phyloP scores from a whole-genome alignment of 163 green algal genomes.

The Scenedesmus sp. region DNA sequence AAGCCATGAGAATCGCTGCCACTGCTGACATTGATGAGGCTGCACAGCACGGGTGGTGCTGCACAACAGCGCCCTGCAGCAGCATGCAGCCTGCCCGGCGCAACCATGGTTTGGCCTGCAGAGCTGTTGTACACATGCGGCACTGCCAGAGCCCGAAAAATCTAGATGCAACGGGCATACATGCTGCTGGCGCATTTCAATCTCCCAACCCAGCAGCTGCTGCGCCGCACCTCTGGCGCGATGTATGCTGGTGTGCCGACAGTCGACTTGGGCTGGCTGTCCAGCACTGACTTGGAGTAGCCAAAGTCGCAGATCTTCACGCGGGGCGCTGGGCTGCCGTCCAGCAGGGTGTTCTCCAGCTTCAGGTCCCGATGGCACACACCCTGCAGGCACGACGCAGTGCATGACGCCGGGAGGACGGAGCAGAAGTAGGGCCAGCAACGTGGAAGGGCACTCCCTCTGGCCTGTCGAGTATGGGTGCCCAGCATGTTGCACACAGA shows the following conservation, averaged over 20 bases:
- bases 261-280: conserved; percentile 98
- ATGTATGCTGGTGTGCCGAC: conserved; percentile 99
- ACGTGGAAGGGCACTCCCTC: no score
- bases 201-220: not conserved
- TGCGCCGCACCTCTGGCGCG: conserved; percentile 78
- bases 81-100: not conserved
- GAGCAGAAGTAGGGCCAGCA: no score
- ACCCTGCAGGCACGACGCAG: conserved; percentile 67
- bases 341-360: conserved; percentile 97
- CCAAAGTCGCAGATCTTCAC: conserved; percentile 99
- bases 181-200: not conserved
- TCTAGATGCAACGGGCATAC: no score
- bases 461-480: no score
- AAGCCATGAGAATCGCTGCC: not conserved
- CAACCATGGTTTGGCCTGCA: no score
- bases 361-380: conserved; percentile 95
- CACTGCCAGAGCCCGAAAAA: not conserved
- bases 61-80: not conserved
- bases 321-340: conserved; percentile 86
- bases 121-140: not conserved
- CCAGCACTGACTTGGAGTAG: conserved; percentile 87
- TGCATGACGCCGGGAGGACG: no score
- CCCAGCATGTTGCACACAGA: no score
- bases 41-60: not conserved
- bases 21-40: not conserved